Evolutionary conservation across 441 rosid species (phyloP).

Genomic region (Brassica balearica): DNA sequence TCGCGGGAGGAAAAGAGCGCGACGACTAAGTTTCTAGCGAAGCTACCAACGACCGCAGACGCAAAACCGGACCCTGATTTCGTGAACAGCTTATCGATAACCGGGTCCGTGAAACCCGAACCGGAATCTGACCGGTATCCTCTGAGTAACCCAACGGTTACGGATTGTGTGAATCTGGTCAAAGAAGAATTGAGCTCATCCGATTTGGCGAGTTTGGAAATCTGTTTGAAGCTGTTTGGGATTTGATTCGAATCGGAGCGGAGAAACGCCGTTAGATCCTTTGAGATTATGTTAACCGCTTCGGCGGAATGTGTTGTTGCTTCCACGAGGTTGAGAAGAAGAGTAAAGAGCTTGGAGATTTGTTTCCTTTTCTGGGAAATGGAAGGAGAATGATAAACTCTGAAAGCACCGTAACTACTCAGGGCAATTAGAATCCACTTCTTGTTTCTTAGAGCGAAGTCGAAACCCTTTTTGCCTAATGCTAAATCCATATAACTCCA

Average conservation of each 20-base stretch:
- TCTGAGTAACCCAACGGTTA: slow-evolving; percentile 55
- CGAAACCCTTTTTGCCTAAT: slow-evolving; percentile 32
- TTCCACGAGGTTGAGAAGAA: slow-evolving; percentile 66
- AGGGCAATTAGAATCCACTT: slow-evolving; percentile 58
- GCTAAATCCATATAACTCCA: slow-evolving; percentile 42
- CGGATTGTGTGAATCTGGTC: slow-evolving; percentile 54
- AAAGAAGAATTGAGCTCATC: slow-evolving; percentile 60
- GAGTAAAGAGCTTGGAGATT: slow-evolving; percentile 54
- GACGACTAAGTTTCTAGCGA: slow-evolving; percentile 76
- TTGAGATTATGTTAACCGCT: slow-evolving; percentile 51
- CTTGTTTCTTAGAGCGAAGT: slow-evolving; percentile 54
- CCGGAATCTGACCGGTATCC: slow-evolving; percentile 51
- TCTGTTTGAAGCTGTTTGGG: slow-evolving; percentile 77
- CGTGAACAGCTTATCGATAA: slow-evolving; percentile 63
- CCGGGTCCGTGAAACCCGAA: slow-evolving; percentile 56
- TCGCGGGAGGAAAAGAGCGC: slow-evolving; percentile 46
- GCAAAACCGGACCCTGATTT: slow-evolving; percentile 75
- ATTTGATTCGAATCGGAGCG: slow-evolving; percentile 73
- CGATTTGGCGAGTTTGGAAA: slow-evolving; percentile 64
- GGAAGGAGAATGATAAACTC: slow-evolving; percentile 63
- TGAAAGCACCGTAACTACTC: slow-evolving; percentile 61
- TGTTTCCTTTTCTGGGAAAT: slow-evolving; percentile 56
- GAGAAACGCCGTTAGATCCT: slow-evolving; percentile 62
- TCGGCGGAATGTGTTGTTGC: slow-evolving; percentile 67
- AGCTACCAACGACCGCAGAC: slow-evolving; percentile 77